Percentiles rank a stretch among this genome's conserved stretches.
Evolutionary conservation across 2,329 filamentous ascomycete genomes (phyloP).

Genomic region (Lecanoromycetidae sp.): DNA sequence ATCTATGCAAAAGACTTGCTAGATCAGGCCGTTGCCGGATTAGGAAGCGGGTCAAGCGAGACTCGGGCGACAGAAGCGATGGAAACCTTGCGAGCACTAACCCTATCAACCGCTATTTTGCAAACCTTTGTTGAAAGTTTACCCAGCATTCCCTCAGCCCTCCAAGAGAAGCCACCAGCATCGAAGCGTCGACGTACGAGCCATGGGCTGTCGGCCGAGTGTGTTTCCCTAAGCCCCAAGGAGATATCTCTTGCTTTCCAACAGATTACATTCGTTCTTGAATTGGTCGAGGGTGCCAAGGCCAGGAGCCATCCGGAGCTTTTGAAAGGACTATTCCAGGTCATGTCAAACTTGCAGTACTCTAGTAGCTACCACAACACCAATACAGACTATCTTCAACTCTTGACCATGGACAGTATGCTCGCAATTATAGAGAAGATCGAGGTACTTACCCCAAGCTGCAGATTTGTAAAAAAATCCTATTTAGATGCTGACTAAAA

Average conservation of each 20-base stretch:
- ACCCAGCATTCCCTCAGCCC: constrained; percentile 54
- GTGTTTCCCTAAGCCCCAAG: constrained; percentile 49
- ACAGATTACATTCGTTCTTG: constrained; percentile 74
- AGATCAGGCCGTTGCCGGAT: constrained; percentile 41
- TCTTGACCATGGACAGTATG: constrained; percentile 68
- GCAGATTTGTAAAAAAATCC: not conserved
- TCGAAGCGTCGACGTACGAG: constrained; percentile 72
- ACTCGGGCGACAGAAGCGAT: constrained; percentile 12
- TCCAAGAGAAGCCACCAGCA: constrained; percentile 58
- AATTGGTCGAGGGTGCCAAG: constrained; percentile 71
- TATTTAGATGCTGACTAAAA: not conserved
- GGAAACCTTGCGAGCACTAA: constrained; percentile 48
- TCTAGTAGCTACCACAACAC: constrained; percentile 70
- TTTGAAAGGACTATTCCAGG: constrained; percentile 66
- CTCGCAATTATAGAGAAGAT: constrained; percentile 72
- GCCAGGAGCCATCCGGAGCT: constrained; percentile 64
- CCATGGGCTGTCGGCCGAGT: constrained; percentile 53
- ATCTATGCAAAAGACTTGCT: constrained; percentile 52
- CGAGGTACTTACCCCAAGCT: constrained; percentile 31
- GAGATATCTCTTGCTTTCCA: constrained; percentile 57
- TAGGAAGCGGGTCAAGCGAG: constrained; percentile 23
- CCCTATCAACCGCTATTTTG: constrained; percentile 62
- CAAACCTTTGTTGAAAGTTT: constrained; percentile 61
- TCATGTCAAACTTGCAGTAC: constrained; percentile 76
- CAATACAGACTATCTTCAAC: constrained; percentile 82